phyloP scores from a whole-genome alignment of 768 basidiomycete genomes.

The Clavaria fumosa region DNA sequence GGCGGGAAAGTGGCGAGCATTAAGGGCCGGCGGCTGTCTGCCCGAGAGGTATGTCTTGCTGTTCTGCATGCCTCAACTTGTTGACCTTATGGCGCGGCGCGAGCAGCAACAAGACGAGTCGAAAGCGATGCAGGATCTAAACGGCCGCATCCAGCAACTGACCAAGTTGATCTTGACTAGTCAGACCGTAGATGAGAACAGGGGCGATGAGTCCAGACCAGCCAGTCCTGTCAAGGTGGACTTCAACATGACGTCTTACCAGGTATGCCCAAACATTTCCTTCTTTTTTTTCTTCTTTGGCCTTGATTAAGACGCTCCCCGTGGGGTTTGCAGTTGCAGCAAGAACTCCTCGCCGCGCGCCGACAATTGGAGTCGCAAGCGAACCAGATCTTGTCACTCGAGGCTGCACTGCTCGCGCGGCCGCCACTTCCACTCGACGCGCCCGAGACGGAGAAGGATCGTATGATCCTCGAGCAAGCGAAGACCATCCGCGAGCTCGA shows the following conservation, averaged over 20 bases:
- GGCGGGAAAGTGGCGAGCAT: no score
- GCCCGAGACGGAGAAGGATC: conserved; percentile 60
- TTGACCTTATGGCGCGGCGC: not conserved
- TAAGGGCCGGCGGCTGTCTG: conserved; percentile 32
- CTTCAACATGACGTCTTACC: conserved; percentile 79
- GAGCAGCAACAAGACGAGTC: conserved; percentile 79
- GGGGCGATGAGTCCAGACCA: conserved; percentile 58
- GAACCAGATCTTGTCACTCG: conserved; percentile 71
- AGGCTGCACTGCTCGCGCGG: conserved; percentile 58
- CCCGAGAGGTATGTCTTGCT: conserved; percentile 27
- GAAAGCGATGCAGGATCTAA: conserved; percentile 73
- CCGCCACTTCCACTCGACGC: conserved; percentile 52
- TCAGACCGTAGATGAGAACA: conserved; percentile 58
- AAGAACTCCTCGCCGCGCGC: conserved; percentile 73
- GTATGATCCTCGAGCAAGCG: conserved; percentile 53
- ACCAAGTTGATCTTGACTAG: conserved; percentile 79
- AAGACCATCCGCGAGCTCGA: conserved; percentile 71
- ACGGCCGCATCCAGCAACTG: conserved; percentile 63
- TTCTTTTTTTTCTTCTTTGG: no score
- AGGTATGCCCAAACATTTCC: no score
- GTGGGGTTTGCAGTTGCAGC: conserved; percentile 46
- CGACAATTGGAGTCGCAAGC: conserved; percentile 69
- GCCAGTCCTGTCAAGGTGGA: conserved; percentile 78
- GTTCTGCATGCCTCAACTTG: not conserved
- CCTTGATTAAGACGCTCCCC: no score